These are phyloP conservation scores for Amanita jacksonii DNA, from an alignment of 768 basidiomycete genomes.

Conservation along the genomic window DNA sequence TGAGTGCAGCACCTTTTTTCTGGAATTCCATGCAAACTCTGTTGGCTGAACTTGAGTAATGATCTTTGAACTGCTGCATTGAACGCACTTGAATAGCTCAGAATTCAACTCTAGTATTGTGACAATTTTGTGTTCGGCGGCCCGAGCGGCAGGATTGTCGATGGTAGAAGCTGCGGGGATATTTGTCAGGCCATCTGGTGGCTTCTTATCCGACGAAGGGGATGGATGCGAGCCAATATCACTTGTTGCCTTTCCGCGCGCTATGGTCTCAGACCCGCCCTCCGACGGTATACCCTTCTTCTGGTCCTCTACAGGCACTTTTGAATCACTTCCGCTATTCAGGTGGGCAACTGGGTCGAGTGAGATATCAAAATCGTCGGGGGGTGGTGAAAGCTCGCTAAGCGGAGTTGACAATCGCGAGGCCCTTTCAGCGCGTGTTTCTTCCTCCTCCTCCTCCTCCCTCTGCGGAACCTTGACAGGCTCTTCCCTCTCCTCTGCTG, in stretches of 20 bases:
- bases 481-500: constrained; percentile 25
- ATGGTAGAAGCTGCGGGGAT: constrained; percentile 1
- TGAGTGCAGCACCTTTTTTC: constrained; percentile 32
- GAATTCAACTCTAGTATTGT: constrained; percentile 58
- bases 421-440: constrained; percentile 20
- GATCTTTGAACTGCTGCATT: not conserved
- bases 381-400: constrained; percentile 65
- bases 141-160: constrained; percentile 17
- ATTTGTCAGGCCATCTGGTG: not conserved
- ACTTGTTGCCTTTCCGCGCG: not conserved
- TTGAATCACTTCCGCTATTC: not conserved
- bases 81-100: constrained; percentile 56
- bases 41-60: constrained; percentile 8
- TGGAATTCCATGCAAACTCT: constrained; percentile 61
- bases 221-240: constrained; percentile 4
- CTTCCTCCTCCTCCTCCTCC: constrained; percentile 29
- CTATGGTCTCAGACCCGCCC: constrained; percentile 4
- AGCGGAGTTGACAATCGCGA: constrained; percentile 65
- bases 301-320: constrained; percentile 3
- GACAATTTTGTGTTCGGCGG: constrained; percentile 43
- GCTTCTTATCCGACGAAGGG: constrained; percentile 7
- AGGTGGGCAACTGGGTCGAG: constrained; percentile 16
- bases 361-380: constrained; percentile 37
- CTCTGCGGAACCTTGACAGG: constrained; percentile 22
- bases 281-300: not conserved